Percentiles rank a stretch among this genome's conserved stretches.
Evolutionary conservation across 768 basidiomycete species (phyloP).

Genomic region (Amanita exitialis): DNA sequence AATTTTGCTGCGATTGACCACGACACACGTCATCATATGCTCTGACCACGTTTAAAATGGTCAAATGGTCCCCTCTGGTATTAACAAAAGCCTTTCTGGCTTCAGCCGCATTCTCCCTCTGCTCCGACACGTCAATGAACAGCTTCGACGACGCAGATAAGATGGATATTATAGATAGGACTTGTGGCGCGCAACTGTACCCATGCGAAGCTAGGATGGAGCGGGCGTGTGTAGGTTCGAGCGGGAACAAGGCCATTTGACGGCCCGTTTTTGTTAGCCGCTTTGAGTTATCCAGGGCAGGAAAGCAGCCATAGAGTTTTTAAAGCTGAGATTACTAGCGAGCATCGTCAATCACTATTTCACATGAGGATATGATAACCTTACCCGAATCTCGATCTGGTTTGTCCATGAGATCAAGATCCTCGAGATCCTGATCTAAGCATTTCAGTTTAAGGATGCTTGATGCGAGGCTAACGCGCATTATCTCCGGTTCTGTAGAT

Average conservation of each 20-base stretch:
- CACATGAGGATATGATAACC: slow-evolving; percentile 13
- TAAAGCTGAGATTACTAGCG: slow-evolving; percentile 48
- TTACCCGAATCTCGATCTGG: slow-evolving; percentile 69
- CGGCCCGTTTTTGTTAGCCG: slow-evolving; percentile 65
- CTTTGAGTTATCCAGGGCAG: slow-evolving; percentile 60
- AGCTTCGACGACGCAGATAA: slow-evolving; percentile 74
- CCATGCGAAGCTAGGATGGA: slow-evolving; percentile 71
- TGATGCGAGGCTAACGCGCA: slow-evolving; percentile 75
- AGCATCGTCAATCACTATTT: background rate
- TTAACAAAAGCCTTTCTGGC: slow-evolving; percentile 75
- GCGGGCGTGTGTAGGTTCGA: slow-evolving; percentile 80
- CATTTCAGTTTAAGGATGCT: slow-evolving; percentile 83
- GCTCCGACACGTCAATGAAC: slow-evolving; percentile 68
- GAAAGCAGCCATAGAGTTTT: slow-evolving; percentile 71
- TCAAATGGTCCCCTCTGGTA: slow-evolving; percentile 84
- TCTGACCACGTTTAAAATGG: slow-evolving; percentile 74
- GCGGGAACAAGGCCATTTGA: slow-evolving; percentile 83
- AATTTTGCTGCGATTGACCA: background rate
- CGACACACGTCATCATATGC: slow-evolving; percentile 62
- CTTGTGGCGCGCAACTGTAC: slow-evolving; percentile 63
- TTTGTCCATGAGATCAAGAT: slow-evolving; percentile 82
- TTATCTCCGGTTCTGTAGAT: slow-evolving; percentile 82
- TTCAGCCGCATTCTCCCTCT: slow-evolving; percentile 62
- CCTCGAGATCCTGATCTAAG: slow-evolving; percentile 69
- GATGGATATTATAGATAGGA: slow-evolving; percentile 79